A percentile compares a stretch with the other conserved stretches of the same genome.
Conservation (phyloP, 1,284 basidiomycete species). For the Heterobasidion parviporum region DNA sequence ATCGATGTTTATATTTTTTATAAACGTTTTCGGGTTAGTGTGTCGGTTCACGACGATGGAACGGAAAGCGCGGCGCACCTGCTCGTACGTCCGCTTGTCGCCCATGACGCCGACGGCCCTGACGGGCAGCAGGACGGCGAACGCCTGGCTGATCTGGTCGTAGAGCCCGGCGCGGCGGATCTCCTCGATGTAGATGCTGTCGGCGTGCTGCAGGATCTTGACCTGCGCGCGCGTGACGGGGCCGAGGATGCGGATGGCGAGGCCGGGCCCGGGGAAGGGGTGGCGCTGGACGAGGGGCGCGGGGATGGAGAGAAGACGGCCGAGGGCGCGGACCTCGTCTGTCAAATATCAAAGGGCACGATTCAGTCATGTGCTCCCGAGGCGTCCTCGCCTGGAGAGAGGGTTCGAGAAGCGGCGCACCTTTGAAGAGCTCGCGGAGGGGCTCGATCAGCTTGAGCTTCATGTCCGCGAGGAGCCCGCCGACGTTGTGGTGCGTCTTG, state of each 20-base stretch:
- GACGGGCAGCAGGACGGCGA: constrained; percentile 95
- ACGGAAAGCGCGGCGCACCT: constrained; percentile 39
- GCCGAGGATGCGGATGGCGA: constrained; percentile 98
- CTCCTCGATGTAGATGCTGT: constrained; percentile 97
- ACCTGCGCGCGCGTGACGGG: constrained; percentile 93
- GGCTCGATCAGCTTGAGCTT: constrained; percentile 99
- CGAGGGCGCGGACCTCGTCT: constrained; percentile 96
- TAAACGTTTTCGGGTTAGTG: not conserved
- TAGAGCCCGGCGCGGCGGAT: constrained; percentile 91
- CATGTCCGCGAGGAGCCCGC: constrained; percentile 95
- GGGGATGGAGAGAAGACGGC: constrained; percentile 87
- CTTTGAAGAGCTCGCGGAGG: constrained; percentile 96
- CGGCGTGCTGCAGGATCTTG: constrained; percentile 89
- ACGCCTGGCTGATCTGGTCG: constrained; percentile 94
- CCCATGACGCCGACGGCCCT: constrained; percentile 98
- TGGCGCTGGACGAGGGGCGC: constrained; percentile 92
- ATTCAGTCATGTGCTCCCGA: not conserved
- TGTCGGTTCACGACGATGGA: no score
- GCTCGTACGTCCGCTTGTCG: constrained; percentile 95
- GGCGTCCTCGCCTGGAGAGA: not conserved
- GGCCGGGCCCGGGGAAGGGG: constrained; percentile 98
- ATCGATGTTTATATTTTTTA: not conserved
- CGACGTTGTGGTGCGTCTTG: constrained; percentile 99
- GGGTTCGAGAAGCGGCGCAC: constrained; percentile 30
- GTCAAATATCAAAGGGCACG: constrained; percentile 1